phyloP scores from a whole-genome alignment of 352 stramenopile genomes.

The Pythium graminicola region DNA sequence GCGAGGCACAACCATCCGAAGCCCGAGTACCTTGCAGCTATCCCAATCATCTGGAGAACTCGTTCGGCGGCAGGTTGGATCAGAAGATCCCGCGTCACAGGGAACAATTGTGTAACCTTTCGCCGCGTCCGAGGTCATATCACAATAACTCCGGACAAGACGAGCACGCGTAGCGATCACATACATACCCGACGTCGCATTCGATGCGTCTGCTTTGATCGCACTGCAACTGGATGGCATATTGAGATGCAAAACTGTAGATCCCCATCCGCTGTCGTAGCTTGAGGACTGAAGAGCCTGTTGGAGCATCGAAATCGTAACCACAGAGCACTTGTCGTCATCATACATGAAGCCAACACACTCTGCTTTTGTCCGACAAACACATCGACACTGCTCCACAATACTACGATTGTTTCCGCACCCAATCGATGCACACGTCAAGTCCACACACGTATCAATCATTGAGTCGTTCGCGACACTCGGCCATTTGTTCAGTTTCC shows the following conservation, averaged over 20 bases:
- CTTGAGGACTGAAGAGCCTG: slow-evolving; percentile 28
- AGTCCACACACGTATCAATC: slow-evolving; percentile 24
- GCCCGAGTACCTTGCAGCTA: slow-evolving; percentile 45
- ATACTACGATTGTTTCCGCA: slow-evolving; percentile 31
- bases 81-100: slow-evolving; percentile 32
- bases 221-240: slow-evolving; percentile 42
- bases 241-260: slow-evolving; percentile 39
- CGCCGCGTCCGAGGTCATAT: slow-evolving; percentile 41
- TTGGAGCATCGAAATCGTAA: slow-evolving; percentile 32
- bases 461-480: slow-evolving; percentile 29
- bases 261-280: slow-evolving; percentile 27
- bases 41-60: slow-evolving; percentile 34
- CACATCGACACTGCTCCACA: slow-evolving; percentile 37
- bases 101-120: slow-evolving; percentile 53
- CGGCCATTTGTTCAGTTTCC: slow-evolving; percentile 32
- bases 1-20: slow-evolving; percentile 42
- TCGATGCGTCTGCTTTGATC: slow-evolving; percentile 37
- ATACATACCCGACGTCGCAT: slow-evolving; percentile 31
- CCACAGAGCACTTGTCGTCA: slow-evolving; percentile 33
- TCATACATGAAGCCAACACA: slow-evolving; percentile 40
- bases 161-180: slow-evolving; percentile 38
- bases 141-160: slow-evolving; percentile 41
- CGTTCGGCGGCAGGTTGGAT: slow-evolving; percentile 28
- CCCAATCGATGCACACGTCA: slow-evolving; percentile 23
- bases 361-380: slow-evolving; percentile 27